Evolutionary conservation across 345 rosid genomes (phyloP).

Genomic region (Hibiscus tridactylites): DNA sequence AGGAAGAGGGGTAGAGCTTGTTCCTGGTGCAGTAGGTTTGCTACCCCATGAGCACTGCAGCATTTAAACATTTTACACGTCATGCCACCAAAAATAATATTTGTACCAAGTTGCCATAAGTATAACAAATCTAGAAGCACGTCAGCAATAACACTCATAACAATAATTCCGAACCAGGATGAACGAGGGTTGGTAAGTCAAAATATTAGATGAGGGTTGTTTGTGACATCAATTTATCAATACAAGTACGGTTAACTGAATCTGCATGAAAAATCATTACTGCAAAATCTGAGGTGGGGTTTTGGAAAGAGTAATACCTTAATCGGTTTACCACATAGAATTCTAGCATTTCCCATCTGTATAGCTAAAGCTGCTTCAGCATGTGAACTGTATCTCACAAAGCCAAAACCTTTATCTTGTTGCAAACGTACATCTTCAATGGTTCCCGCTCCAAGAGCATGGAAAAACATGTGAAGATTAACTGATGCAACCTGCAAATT

Average conservation of each 20-base stretch:
- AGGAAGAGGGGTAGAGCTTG: slow-evolving; percentile 76
- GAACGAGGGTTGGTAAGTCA: not conserved
- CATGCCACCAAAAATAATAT: not conserved
- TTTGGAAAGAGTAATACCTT: slow-evolving; percentile 26
- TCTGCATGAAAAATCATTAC: not conserved
- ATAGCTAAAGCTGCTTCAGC: slow-evolving; percentile 84
- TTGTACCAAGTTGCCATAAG: not conserved
- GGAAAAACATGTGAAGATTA: slow-evolving; percentile 74
- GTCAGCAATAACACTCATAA: not conserved
- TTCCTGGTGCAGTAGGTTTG: slow-evolving; percentile 84
- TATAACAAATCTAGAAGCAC: not conserved
- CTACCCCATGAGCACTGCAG: slow-evolving; percentile 93
- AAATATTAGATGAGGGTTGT: not conserved
- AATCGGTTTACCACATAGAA: slow-evolving; percentile 65
- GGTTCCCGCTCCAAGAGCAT: slow-evolving; percentile 63
- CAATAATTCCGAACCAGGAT: not conserved
- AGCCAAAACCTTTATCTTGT: slow-evolving; percentile 91
- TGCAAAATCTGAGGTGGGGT: not conserved
- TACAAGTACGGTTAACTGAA: not conserved
- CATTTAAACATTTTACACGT: not conserved
- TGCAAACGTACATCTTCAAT: slow-evolving; percentile 95
- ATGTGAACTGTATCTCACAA: slow-evolving; percentile 72
- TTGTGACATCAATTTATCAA: not conserved
- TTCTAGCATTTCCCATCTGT: slow-evolving; percentile 71
- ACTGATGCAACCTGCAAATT: slow-evolving; percentile 55